phyloP scores from a whole-genome alignment of 768 basidiomycete species.

The Serpula lacrymans region DNA sequence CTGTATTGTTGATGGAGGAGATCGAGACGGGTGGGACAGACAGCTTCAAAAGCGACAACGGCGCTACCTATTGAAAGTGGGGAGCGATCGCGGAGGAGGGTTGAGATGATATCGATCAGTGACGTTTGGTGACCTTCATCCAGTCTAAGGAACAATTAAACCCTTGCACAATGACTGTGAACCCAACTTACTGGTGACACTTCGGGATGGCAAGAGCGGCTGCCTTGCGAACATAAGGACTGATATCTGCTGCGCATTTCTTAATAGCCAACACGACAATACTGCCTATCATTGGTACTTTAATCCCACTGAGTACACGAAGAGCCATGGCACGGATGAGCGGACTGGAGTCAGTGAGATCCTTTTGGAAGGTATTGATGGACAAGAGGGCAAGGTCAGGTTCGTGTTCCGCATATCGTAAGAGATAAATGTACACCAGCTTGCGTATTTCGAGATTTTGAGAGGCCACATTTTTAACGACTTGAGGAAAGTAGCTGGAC shows the following conservation, averaged over 20 bases:
- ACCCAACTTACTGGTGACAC: slow-evolving; percentile 64
- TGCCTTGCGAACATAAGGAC: slow-evolving; percentile 92
- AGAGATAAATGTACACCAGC: slow-evolving; percentile 95
- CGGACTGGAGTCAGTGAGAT: slow-evolving; percentile 87
- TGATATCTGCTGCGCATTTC: slow-evolving; percentile 88
- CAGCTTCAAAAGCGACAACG: slow-evolving; percentile 76
- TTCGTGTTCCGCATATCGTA: slow-evolving; percentile 89
- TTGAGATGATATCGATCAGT: slow-evolving; percentile 65
- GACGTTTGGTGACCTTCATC: slow-evolving; percentile 69
- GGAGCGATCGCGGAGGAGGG: slow-evolving; percentile 68
- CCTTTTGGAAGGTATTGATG: slow-evolving; percentile 98
- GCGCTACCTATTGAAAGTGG: slow-evolving; percentile 88
- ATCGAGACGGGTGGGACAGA: slow-evolving; percentile 87
- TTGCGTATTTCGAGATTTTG: slow-evolving; percentile 92
- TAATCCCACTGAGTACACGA: slow-evolving; percentile 88
- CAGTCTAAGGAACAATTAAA: slow-evolving; percentile 48
- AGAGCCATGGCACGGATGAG: slow-evolving; percentile 96
- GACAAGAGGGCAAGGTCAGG: slow-evolving; percentile 94
- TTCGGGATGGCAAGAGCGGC: slow-evolving; percentile 89
- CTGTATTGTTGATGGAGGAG: slow-evolving; percentile 88
- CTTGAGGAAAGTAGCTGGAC: slow-evolving; percentile 91
- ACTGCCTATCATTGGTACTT: slow-evolving; percentile 82
- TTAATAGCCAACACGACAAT: slow-evolving; percentile 86
- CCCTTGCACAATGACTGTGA: too few species aligned
- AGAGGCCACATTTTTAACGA: slow-evolving; percentile 95